Conservation (phyloP, 805 yeast species). For the Candida vaughaniae region DNA sequence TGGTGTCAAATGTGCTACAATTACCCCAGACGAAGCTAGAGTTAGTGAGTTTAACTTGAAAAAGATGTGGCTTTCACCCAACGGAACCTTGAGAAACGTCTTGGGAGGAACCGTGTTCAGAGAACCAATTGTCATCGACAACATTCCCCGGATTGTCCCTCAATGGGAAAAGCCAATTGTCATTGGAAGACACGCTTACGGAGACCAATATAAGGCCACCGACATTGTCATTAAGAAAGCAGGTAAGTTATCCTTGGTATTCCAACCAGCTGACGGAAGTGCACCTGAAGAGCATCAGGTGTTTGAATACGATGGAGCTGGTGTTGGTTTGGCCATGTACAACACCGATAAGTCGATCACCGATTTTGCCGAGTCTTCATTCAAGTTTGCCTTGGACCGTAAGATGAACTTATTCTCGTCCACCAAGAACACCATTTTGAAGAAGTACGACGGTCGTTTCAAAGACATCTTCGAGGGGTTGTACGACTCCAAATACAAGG, state of each 20-base stretch:
- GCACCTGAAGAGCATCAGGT: slow-evolving; percentile 58
- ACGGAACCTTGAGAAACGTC: slow-evolving; percentile 94
- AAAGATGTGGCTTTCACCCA: slow-evolving; percentile 97
- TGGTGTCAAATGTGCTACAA: slow-evolving; percentile 96
- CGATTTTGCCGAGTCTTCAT: slow-evolving; percentile 92
- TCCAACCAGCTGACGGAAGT: slow-evolving; percentile 67
- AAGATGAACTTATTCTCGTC: slow-evolving; percentile 80
- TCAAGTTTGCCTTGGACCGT: slow-evolving; percentile 79
- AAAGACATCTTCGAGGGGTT: slow-evolving; percentile 88
- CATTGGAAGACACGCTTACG: slow-evolving; percentile 96
- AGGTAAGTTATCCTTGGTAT: slow-evolving; percentile 76
- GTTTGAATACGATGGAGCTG: slow-evolving; percentile 66
- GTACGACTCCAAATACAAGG: slow-evolving; percentile 68
- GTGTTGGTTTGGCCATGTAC: slow-evolving; percentile 91
- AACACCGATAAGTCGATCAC: slow-evolving; percentile 88
- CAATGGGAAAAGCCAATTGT: slow-evolving; percentile 95
- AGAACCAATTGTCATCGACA: slow-evolving; percentile 90
- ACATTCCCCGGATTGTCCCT: slow-evolving; percentile 84
- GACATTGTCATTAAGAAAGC: slow-evolving; percentile 77
- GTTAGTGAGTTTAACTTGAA: slow-evolving; percentile 87
- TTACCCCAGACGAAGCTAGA: slow-evolving; percentile 97
- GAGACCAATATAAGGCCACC: slow-evolving; percentile 95
- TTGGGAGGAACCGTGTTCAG: slow-evolving; percentile 96
- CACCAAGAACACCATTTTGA: slow-evolving; percentile 92
- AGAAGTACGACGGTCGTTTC: slow-evolving; percentile 92